A percentile compares a stretch with the other conserved stretches of the same genome.
Conservation (phyloP, 257 asterid genomes). For the Plantago major region DNA sequence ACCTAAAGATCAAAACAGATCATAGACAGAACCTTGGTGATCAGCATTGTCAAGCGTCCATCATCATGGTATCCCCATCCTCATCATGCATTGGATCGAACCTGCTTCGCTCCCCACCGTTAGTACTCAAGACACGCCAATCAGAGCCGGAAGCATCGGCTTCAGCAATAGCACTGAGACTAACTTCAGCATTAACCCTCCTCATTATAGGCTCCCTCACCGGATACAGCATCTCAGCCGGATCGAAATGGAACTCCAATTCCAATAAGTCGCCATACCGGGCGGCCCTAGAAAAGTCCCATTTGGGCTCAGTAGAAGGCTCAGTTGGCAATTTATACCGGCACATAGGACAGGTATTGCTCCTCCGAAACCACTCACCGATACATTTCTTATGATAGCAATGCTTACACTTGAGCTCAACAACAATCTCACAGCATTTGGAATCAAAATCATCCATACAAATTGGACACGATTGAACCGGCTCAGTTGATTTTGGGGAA, state of each 20-base stretch:
- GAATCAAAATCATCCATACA: slow-evolving; percentile 50
- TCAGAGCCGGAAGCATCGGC: slow-evolving; percentile 18
- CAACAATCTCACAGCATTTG: slow-evolving; percentile 17
- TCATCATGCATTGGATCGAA: slow-evolving; percentile 38
- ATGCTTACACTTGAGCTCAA: slow-evolving; percentile 47
- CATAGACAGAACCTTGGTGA: not conserved
- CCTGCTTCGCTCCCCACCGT: not conserved
- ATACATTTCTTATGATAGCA: slow-evolving; percentile 47
- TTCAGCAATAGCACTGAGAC: not conserved
- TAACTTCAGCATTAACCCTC: slow-evolving; percentile 1
- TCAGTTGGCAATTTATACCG: slow-evolving; percentile 39
- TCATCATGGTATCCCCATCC: slow-evolving; percentile 58
- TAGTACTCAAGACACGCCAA: not conserved
- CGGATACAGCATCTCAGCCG: not conserved
- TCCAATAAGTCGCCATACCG: not conserved
- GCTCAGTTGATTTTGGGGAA: slow-evolving; percentile 19
- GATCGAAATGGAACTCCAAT: not conserved
- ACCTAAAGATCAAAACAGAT: slow-evolving; percentile 18
- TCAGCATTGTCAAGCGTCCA: slow-evolving; percentile 31
- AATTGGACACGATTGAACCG: slow-evolving; percentile 38
- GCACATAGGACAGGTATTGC: slow-evolving; percentile 56
- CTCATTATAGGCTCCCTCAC: not conserved
- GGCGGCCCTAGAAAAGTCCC: not conserved
- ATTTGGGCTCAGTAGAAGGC: slow-evolving; percentile 10
- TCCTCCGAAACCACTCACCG: slow-evolving; percentile 44